phyloP scores from a whole-genome alignment of 805 yeast genomes.

The Kodamaea hsintzibuensis region DNA sequence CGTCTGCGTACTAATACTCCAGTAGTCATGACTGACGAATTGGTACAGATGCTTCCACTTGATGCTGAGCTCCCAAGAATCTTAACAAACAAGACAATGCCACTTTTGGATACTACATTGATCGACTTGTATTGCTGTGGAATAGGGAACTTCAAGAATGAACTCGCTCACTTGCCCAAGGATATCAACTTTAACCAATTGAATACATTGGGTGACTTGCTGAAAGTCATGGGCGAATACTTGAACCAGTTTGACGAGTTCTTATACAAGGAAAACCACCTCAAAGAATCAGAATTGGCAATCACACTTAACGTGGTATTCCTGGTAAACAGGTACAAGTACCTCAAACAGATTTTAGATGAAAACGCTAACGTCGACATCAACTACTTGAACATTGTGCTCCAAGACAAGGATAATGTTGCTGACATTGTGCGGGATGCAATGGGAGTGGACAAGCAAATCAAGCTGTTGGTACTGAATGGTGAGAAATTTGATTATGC shows the following conservation, averaged over 20 bases:
- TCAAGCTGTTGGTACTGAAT: conserved; percentile 5
- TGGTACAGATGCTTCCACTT: conserved; percentile 16
- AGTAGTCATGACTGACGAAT: conserved; percentile 8
- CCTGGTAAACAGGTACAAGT: conserved; percentile 26
- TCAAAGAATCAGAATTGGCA: not conserved
- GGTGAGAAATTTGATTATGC: not conserved
- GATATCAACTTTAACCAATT: conserved; percentile 22
- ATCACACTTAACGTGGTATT: conserved; percentile 13
- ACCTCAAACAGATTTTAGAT: conserved; percentile 21
- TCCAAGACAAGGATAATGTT: conserved; percentile 11
- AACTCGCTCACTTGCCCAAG: conserved; percentile 20
- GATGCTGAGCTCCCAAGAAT: conserved; percentile 20
- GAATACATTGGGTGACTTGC: conserved; percentile 17
- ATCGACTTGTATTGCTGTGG: conserved; percentile 18
- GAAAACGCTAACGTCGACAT: conserved; percentile 11
- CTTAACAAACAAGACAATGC: conserved; percentile 20
- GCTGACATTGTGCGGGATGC: conserved; percentile 3
- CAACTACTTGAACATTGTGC: conserved; percentile 11
- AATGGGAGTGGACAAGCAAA: conserved; percentile 4
- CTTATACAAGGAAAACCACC: conserved; percentile 9
- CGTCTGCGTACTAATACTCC: conserved; percentile 19
- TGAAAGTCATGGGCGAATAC: conserved; percentile 8
- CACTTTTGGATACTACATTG: conserved; percentile 13
- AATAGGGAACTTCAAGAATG: conserved; percentile 20
- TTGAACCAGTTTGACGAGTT: conserved; percentile 19